Percentiles rank a stretch among this genome's conserved stretches.
These are phyloP conservation scores for Penicillium sclerotiorum DNA, from an alignment of 2,329 filamentous ascomycete genomes.

Conservation along the genomic window DNA sequence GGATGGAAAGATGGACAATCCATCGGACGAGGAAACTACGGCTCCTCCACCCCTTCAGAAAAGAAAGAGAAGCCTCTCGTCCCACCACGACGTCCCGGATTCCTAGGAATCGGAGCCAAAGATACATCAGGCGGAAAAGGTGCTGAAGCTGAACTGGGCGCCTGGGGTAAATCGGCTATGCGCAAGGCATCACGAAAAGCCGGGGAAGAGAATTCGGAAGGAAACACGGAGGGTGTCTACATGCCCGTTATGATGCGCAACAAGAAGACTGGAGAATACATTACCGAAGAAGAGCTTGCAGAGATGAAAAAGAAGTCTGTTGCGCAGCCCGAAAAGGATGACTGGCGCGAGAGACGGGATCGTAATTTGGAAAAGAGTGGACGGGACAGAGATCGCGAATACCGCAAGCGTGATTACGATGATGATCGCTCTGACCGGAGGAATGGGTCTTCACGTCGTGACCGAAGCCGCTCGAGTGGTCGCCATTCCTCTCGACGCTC, in stretches of 20 bases:
- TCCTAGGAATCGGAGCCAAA: slow-evolving; percentile 87
- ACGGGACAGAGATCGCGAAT: slow-evolving; percentile 38
- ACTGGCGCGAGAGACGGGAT: slow-evolving; percentile 50
- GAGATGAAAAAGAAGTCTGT: slow-evolving; percentile 51
- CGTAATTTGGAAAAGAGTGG: slow-evolving; percentile 45
- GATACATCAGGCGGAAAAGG: slow-evolving; percentile 61
- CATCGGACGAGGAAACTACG: slow-evolving; percentile 59
- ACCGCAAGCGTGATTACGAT: slow-evolving; percentile 38
- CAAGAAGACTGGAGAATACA: slow-evolving; percentile 63
- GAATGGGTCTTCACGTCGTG: slow-evolving; percentile 41
- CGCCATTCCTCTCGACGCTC: slow-evolving; percentile 38
- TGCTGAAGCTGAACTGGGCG: slow-evolving; percentile 71
- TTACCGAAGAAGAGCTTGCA: slow-evolving; percentile 65
- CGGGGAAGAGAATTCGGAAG: slow-evolving; percentile 48
- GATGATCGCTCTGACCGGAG: slow-evolving; percentile 40
- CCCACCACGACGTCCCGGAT: slow-evolving; percentile 71
- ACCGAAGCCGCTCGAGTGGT: slow-evolving; percentile 40
- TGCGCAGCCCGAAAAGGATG: slow-evolving; percentile 47
- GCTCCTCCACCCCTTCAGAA: slow-evolving; percentile 39
- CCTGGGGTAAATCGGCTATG: slow-evolving; percentile 70
- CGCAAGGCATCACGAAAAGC: slow-evolving; percentile 60
- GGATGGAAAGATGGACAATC: slow-evolving; percentile 79
- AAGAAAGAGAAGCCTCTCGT: slow-evolving; percentile 63
- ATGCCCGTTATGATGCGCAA: slow-evolving; percentile 65
- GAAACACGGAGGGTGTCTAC: slow-evolving; percentile 54